Evolutionary conservation across 345 rosid species (phyloP).

Genomic region (Tarenaya hassleriana): DNA sequence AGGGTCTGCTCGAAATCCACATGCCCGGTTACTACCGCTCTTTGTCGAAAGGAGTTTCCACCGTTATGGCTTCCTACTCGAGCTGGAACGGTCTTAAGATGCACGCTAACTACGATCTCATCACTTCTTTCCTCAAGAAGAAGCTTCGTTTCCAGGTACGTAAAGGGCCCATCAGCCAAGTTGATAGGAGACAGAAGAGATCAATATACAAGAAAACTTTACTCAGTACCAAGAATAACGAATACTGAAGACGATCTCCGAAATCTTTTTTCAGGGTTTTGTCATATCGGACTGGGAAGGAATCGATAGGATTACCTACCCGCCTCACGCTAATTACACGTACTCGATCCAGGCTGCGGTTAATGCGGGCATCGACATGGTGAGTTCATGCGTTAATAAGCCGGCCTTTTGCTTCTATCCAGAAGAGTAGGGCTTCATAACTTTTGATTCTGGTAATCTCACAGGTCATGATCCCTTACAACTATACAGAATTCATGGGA

Average conservation of each 20-base stretch:
- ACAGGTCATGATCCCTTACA: constrained; percentile 65
- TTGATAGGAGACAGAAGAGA: too few species aligned
- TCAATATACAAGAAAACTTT: too few species aligned
- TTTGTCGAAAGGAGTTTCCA: constrained; percentile 53
- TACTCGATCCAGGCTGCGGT: constrained; percentile 45
- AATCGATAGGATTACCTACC: constrained; percentile 56
- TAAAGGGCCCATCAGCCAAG: too few species aligned
- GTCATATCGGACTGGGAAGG: constrained; percentile 80
- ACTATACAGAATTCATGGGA: constrained; percentile 47
- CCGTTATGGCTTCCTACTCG: constrained; percentile 74
- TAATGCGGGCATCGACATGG: constrained; percentile 80
- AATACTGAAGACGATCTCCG: not conserved
- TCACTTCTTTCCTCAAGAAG: constrained; percentile 53
- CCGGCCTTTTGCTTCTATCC: not conserved
- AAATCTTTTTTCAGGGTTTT: constrained; percentile 49
- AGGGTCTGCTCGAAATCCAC: constrained; percentile 49
- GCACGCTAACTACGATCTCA: constrained; percentile 54
- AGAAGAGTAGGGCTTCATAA: too few species aligned
- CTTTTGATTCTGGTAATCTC: not conserved
- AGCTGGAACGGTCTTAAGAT: constrained; percentile 66
- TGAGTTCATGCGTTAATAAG: constrained; percentile 16
- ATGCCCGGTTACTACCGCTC: constrained; percentile 55
- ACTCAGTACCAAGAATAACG: too few species aligned
- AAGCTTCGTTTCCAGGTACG: constrained; percentile 56
- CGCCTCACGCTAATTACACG: constrained; percentile 55